Evolutionary conservation across 2,329 filamentous ascomycete species (phyloP).

Genomic region (Helicocarpus griseus): DNA sequence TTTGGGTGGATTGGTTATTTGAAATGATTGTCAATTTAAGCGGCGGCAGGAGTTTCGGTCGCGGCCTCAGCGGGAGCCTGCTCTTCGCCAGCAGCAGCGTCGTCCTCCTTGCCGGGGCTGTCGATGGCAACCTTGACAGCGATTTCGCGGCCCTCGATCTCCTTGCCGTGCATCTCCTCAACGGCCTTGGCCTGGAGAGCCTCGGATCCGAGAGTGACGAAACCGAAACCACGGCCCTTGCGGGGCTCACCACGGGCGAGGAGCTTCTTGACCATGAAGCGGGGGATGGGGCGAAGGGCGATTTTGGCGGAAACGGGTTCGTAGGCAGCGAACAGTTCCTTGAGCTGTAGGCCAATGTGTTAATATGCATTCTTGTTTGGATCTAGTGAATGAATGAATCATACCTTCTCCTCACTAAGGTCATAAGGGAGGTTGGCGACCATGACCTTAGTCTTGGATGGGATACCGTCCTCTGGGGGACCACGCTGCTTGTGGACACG

Average conservation of each 20-base stretch:
- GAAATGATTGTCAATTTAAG: conserved; percentile 9
- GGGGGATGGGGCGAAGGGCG: conserved; percentile 92
- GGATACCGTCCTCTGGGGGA: conserved; percentile 90
- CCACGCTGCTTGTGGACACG: conserved; percentile 72
- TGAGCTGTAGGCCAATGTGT: conserved; percentile 54
- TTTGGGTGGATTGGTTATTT: conserved; percentile 8
- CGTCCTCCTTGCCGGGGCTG: conserved; percentile 97
- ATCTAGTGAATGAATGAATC: conserved; percentile 16
- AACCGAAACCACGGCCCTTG: conserved; percentile 98
- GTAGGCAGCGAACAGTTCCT: conserved; percentile 92
- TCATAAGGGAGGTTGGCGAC: conserved; percentile 98
- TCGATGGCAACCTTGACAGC: conserved; percentile 99
- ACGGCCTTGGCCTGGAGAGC: conserved; percentile 97
- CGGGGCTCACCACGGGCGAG: conserved; percentile 95
- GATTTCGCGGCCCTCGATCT: conserved; percentile 97
- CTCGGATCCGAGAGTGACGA: conserved; percentile 91
- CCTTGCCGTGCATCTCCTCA: conserved; percentile 97
- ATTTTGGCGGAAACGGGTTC: conserved; percentile 94
- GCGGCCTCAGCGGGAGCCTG: conserved; percentile 30
- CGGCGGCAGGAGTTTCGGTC: conserved; percentile 19
- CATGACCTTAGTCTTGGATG: conserved; percentile 99
- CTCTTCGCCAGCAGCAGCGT: conserved; percentile 47
- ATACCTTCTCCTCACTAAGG: conserved; percentile 91
- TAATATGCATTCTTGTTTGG: conserved; percentile 15
- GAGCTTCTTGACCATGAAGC: conserved; percentile 99